phyloP scores from a whole-genome alignment of 352 stramenopile genomes.

The Thraustochytrium sp. region DNA sequence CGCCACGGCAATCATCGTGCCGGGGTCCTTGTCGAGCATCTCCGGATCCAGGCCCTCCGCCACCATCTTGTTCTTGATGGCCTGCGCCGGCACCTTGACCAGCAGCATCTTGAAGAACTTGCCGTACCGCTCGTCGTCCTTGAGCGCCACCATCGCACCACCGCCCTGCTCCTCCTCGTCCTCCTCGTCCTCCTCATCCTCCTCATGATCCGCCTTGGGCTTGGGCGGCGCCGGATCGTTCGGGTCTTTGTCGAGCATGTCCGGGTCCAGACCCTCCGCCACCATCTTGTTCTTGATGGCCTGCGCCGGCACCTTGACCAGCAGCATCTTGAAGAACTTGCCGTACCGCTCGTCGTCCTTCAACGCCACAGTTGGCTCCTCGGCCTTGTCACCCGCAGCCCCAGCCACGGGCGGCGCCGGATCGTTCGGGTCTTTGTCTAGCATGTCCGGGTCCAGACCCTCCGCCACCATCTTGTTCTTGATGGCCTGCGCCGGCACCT shows the following conservation, averaged over 20 bases:
- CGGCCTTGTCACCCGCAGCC: conserved; percentile 73
- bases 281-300: conserved; percentile 91
- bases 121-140: conserved; percentile 62
- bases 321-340: conserved; percentile 89
- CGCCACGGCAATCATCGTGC: conserved; percentile 57
- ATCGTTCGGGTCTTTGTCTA: conserved; percentile 58
- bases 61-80: conserved; percentile 89
- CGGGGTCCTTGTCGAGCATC: conserved; percentile 78
- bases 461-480: conserved; percentile 58
- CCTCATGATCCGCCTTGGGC: conserved; percentile 81
- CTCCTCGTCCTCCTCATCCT: conserved; percentile 91
- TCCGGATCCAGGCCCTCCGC: conserved; percentile 79
- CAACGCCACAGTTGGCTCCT: conserved; percentile 57
- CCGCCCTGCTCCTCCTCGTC: conserved; percentile 74
- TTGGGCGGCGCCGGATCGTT: too few relatives aligned
- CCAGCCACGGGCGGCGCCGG: conserved; percentile 51
- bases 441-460: conserved; percentile 57
- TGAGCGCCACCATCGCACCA: conserved; percentile 56
- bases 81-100: conserved; percentile 84
- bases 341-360: conserved; percentile 62
- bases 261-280: conserved; percentile 78
- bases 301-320: conserved; percentile 85
- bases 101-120: conserved; percentile 92
- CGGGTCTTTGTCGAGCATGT: conserved; percentile 78
- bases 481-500: conserved; percentile 57